Evolutionary conservation across 345 rosid species (phyloP).

Genomic region (Hibiscus trionum): DNA sequence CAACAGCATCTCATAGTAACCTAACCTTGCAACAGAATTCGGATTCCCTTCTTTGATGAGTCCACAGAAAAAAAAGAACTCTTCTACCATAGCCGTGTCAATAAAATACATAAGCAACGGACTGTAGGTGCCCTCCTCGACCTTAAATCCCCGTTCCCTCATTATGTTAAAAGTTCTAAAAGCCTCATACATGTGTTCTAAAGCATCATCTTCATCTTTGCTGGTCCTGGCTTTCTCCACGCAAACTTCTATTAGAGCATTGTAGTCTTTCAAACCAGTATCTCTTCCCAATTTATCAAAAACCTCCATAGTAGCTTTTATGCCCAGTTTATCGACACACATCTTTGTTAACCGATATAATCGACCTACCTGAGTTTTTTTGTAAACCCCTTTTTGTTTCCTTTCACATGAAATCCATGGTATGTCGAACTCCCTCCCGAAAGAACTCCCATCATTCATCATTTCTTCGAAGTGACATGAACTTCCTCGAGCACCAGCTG

Average conservation of each 20-base stretch:
- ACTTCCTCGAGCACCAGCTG: conserved; percentile 15
- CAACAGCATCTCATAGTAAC: conserved; percentile 84
- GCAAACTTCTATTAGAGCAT: conserved; percentile 39
- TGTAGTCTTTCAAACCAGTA: conserved; percentile 56
- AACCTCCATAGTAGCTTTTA: conserved; percentile 30
- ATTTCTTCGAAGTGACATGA: not conserved
- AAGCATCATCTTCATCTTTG: conserved; percentile 36
- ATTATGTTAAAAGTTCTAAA: conserved; percentile 33
- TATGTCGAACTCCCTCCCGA: conserved; percentile 19
- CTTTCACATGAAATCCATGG: conserved; percentile 51
- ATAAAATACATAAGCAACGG: conserved; percentile 58
- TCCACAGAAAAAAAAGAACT: conserved; percentile 36
- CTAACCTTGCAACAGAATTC: conserved; percentile 34
- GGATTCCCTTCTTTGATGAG: conserved; percentile 33
- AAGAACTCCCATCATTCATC: not conserved
- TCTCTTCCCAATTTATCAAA: conserved; percentile 50
- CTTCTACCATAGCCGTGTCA: conserved; percentile 57
- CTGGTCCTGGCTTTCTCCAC: conserved; percentile 42
- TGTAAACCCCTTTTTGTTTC: conserved; percentile 46
- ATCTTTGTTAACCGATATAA: conserved; percentile 25
- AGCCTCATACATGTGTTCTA: conserved; percentile 35
- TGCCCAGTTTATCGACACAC: conserved; percentile 48
- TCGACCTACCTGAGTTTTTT: conserved; percentile 23
- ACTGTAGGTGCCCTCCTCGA: conserved; percentile 56
- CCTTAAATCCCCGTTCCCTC: conserved; percentile 57